Conservation (phyloP, 2,329 filamentous ascomycete genomes). For the Sphaerulina vaccinii region DNA sequence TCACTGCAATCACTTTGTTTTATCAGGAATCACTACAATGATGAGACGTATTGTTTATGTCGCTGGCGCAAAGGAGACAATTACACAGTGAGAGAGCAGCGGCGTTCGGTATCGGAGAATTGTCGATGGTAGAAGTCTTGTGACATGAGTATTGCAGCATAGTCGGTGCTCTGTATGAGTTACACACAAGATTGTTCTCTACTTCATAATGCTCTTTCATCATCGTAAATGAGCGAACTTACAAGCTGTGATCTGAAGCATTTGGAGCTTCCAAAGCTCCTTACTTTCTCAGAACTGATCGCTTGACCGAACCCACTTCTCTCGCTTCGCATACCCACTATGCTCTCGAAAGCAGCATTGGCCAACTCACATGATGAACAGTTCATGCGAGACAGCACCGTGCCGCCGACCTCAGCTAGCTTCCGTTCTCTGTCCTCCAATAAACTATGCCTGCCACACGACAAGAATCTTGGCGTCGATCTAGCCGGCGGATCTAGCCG, state of each 20-base stretch:
- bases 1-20: neutral
- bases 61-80: neutral
- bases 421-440: neutral
- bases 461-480: no score
- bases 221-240: no score
- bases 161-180: neutral
- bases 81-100: neutral
- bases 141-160: neutral
- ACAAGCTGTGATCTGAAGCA: no score
- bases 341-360: no score
- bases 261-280: no score
- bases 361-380: conserved; percentile 2
- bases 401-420: conserved; percentile 4
- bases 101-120: no score
- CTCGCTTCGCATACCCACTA: no score
- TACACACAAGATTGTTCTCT: neutral
- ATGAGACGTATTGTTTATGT: neutral
- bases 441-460: no score
- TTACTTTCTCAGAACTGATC: no score
- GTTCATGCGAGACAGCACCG: conserved; percentile 12
- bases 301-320: no score
- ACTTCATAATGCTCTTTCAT: no score
- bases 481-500: neutral
- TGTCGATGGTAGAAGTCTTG: neutral
- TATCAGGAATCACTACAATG: neutral